Percentiles rank a stretch among this genome's conserved stretches.
These are phyloP conservation scores for Lentinula sp. DNA, from an alignment of 768 basidiomycete genomes.

Conservation along the genomic window DNA sequence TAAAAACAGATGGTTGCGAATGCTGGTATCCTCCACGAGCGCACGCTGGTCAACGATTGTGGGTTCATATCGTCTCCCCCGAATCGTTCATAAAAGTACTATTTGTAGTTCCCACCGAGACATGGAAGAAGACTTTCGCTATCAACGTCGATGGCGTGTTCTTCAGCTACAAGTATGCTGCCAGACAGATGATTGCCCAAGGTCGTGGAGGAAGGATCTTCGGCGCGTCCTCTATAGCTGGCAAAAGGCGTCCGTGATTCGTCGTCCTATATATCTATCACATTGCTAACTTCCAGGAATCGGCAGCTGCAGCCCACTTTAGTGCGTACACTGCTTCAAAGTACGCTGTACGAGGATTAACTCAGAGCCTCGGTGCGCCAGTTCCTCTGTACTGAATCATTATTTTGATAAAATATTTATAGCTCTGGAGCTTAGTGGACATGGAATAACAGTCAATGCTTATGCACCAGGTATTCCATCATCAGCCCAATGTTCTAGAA, in stretches of 20 bases:
- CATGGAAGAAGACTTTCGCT: constrained; percentile 15
- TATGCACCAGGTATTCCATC: constrained; percentile 17
- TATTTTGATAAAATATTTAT: neutral
- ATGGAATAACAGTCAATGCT: constrained; percentile 20
- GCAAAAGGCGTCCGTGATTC: neutral
- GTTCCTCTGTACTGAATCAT: neutral
- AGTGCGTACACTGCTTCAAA: constrained; percentile 28
- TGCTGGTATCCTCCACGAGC: constrained; percentile 12
- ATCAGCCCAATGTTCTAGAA: neutral
- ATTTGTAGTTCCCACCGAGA: constrained; percentile 8
- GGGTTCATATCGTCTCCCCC: neutral
- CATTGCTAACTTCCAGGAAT: neutral
- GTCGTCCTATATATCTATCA: neutral
- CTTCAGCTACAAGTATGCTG: constrained; percentile 31
- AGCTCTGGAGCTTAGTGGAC: constrained; percentile 16
- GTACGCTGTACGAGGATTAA: constrained; percentile 34
- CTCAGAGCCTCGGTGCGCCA: constrained; percentile 29
- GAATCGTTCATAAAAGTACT: neutral
- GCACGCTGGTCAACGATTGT: neutral
- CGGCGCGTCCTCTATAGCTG: constrained; percentile 15
- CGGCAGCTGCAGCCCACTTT: neutral
- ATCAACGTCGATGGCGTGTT: constrained; percentile 26
- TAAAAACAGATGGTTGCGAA: constrained; percentile 18
- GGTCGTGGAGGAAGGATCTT: constrained; percentile 29
- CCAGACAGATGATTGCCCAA: constrained; percentile 28